Base-by-base conservation (phyloP, 2,329 filamentous ascomycete species). In the Neofusicoccum kwambonambiense region DNA sequence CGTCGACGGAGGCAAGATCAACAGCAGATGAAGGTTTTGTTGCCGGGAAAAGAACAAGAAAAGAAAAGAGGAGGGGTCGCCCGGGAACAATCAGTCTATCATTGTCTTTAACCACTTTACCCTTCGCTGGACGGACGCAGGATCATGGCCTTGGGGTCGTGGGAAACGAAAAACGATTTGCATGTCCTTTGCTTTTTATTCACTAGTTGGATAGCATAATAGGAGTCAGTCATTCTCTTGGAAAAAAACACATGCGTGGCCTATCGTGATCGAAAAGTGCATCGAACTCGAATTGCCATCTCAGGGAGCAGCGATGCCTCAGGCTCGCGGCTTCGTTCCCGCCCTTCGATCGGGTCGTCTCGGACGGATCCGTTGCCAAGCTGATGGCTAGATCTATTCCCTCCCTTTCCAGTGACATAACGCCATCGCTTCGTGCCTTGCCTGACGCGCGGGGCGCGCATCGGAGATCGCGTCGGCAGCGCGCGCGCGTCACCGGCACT, bases 211-310 rank as follows among this genome's bases (percentile, higher is more conserved):
- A 41, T 47, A 60, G 56, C 56, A 60, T 60, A 60, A 60, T 60
- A 60, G 56, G 56, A 60, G 56, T 60, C 56, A 34, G 44, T 47
- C 56, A 37, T 60, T 60, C 56, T 47, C 31, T 60, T 37, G 6
- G 4, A 3, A 47, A 7, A 15, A 17, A 27, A 8, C 6, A 39
- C 3, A 39, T 6, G 27, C 27, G 27, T 1, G 6, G 27, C 27
- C 6, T 52, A 11, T 39, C 19, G 50, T 9, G 11, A 27, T 51
- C 47, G 27, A 31, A 31, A 31, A 4, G 27, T 31, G 27, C 27
- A 31, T 31, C 27, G 27, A 31, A 31, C 27, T 4, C 27, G 27
- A 31, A 31, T 6, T 31, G 27, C 27, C 27, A 31, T 4, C 27
- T 6, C 27, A 31, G 27, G 1, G 4, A 31, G 27, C 27, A 31